Evolutionary conservation across 306 rosid species (phyloP).

Genomic region (Macrotyloma uniflorum): DNA sequence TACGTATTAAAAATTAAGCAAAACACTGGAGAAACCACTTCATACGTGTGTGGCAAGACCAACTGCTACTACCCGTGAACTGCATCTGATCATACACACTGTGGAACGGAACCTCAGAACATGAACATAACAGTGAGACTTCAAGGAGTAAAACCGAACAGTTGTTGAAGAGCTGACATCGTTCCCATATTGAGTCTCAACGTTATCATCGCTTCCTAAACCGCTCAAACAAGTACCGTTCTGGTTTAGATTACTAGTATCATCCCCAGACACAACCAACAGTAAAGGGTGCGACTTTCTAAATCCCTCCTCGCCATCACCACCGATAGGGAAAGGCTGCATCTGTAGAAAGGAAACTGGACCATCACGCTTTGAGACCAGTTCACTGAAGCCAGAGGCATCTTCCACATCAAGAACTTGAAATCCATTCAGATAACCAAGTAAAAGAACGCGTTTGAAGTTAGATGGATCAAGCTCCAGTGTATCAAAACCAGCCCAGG

Average conservation of each 20-base stretch:
- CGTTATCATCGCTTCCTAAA: conserved; percentile 51
- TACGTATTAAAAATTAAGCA: conserved; percentile 5
- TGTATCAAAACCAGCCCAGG: conserved; percentile 90
- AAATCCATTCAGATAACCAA: conserved; percentile 89
- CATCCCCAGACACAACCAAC: conserved; percentile 81
- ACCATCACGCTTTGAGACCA: conserved; percentile 84
- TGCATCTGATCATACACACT: conserved; percentile 91
- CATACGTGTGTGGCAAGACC: conserved; percentile 91
- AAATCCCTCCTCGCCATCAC: conserved; percentile 62
- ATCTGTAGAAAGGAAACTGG: conserved; percentile 86
- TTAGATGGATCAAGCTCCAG: conserved; percentile 65
- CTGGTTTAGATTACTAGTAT: conserved; percentile 42
- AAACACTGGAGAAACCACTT: conserved; percentile 20
- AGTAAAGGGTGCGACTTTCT: conserved; percentile 69
- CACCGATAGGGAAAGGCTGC: conserved; percentile 69
- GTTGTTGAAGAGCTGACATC: conserved; percentile 59
- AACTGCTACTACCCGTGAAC: conserved; percentile 81
- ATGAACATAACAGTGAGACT: conserved; percentile 79
- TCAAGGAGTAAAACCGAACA: conserved; percentile 86
- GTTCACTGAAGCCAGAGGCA: conserved; percentile 73
- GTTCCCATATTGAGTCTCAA: conserved; percentile 56
- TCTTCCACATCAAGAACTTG: conserved; percentile 88
- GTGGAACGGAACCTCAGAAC: conserved; percentile 80
- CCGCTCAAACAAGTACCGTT: conserved; percentile 44
- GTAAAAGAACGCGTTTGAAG: conserved; percentile 64